Conservation (phyloP, 2,329 filamentous ascomycete species). For the Colletotrichum tanaceti region DNA sequence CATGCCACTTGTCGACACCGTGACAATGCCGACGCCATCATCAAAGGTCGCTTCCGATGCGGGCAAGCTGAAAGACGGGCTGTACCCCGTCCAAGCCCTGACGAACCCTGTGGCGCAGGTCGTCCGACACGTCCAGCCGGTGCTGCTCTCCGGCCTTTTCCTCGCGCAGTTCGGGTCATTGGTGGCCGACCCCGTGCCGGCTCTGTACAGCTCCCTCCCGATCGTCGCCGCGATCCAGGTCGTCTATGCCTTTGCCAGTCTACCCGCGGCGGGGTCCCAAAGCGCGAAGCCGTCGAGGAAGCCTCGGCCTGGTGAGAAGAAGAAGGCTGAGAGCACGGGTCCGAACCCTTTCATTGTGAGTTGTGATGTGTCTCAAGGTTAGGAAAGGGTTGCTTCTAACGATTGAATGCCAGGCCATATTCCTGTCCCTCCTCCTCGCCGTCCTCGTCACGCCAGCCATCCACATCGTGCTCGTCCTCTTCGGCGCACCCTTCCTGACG, state of each 20-base stretch:
- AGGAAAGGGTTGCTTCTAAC: background rate
- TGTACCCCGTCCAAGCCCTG: slow-evolving; percentile 54
- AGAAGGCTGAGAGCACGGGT: slow-evolving; percentile 60
- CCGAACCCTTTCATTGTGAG: slow-evolving; percentile 61
- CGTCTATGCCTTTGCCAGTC: slow-evolving; percentile 70
- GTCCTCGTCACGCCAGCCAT: slow-evolving; percentile 74
- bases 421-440: slow-evolving; percentile 68
- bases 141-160: slow-evolving; percentile 73
- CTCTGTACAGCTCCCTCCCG: slow-evolving; percentile 71
- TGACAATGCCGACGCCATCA: slow-evolving; percentile 56
- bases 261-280: slow-evolving; percentile 69
- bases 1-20: slow-evolving; percentile 51
- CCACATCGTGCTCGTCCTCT: slow-evolving; percentile 79
- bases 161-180: slow-evolving; percentile 72
- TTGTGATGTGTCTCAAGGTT: slow-evolving; percentile 7
- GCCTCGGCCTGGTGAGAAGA: slow-evolving; percentile 64
- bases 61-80: slow-evolving; percentile 46
- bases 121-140: slow-evolving; percentile 75
- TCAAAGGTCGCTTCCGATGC: slow-evolving; percentile 48
- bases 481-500: slow-evolving; percentile 89
- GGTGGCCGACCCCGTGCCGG: slow-evolving; percentile 75
- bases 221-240: slow-evolving; percentile 74
- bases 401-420: slow-evolving; percentile 51
- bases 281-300: slow-evolving; percentile 59
- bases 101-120: slow-evolving; percentile 55